phyloP scores from a whole-genome alignment of 371 early-diverging fungal genomes.

The Mucor racemosus region DNA sequence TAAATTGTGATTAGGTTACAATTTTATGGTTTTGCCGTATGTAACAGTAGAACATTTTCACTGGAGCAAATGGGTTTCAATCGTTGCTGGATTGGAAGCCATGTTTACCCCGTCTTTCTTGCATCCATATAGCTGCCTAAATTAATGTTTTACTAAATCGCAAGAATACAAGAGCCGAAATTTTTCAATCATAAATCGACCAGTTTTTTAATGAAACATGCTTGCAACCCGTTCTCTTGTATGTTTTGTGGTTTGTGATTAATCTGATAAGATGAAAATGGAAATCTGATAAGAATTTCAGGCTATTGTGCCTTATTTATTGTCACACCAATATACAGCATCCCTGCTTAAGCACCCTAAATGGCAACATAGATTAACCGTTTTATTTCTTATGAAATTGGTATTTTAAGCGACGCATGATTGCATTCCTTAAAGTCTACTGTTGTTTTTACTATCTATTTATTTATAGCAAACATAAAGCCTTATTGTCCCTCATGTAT shows the following conservation, averaged over 20 bases:
- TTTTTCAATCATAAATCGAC: background rate
- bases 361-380: no score
- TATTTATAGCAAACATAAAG: no score
- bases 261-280: background rate
- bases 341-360: no score
- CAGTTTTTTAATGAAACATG: background rate
- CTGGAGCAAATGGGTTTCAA: slow-evolving; percentile 3
- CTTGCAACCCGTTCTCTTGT: background rate
- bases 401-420: no score
- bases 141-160: background rate
- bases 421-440: no score
- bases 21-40: slow-evolving; percentile 2
- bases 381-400: no score
- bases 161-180: background rate
- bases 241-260: background rate
- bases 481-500: no score
- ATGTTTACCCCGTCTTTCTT: slow-evolving; percentile 1
- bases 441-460: no score
- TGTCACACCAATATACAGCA: no score
- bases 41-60: background rate
- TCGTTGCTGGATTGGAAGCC: background rate
- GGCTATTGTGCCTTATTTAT: no score
- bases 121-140: background rate
- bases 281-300: background rate
- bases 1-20: background rate